These are phyloP conservation scores for Filobasidium wieringae DNA, from an alignment of 768 basidiomycete species.

Conservation along the genomic window DNA sequence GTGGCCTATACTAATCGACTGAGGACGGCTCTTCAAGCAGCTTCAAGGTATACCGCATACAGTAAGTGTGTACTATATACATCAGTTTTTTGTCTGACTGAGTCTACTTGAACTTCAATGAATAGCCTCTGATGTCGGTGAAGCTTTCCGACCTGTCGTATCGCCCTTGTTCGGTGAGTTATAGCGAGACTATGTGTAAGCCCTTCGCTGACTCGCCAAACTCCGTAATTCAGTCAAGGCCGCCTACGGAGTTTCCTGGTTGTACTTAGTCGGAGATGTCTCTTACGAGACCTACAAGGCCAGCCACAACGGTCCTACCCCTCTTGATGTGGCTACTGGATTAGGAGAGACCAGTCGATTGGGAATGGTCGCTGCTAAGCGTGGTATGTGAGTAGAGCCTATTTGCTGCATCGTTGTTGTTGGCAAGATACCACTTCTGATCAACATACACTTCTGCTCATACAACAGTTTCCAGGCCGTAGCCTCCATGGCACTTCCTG, in stretches of 20 bases:
- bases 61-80: conserved; percentile 16
- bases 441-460: neutral
- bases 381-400: conserved; percentile 22
- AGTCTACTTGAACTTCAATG: neutral
- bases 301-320: conserved; percentile 33
- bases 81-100: neutral
- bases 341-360: conserved; percentile 35
- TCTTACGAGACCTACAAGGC: conserved; percentile 40
- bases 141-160: conserved; percentile 38
- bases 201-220: neutral
- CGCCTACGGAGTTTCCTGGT: conserved; percentile 39
- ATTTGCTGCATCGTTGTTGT: neutral
- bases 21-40: conserved; percentile 33
- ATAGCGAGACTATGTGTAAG: no score
- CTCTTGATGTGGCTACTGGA: conserved; percentile 34
- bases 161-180: conserved; percentile 30
- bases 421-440: no score
- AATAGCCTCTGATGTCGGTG: conserved; percentile 36
- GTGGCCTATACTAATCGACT: conserved; percentile 38
- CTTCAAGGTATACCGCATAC: conserved; percentile 36
- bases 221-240: conserved; percentile 20
- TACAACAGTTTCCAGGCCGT: conserved; percentile 31
- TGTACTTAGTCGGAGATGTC: conserved; percentile 39
- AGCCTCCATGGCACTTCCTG: conserved; percentile 39
- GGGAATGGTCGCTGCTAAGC: conserved; percentile 34